phyloP scores from a whole-genome alignment of 2,329 filamentous ascomycete genomes.

The Podosphaera xanthii region DNA sequence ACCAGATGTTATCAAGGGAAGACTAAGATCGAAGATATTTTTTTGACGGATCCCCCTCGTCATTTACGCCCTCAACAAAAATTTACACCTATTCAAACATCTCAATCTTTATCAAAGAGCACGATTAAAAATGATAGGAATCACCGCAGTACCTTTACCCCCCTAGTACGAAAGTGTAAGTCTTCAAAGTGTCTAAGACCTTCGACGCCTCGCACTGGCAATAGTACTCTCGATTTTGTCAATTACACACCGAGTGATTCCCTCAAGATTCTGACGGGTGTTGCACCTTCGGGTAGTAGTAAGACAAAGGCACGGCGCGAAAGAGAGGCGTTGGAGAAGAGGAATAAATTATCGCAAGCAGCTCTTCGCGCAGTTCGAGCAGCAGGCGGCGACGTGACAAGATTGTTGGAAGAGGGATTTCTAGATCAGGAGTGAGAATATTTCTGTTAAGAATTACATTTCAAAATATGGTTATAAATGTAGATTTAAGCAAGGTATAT shows the following conservation, averaged over 20 bases:
- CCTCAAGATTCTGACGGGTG: constrained; percentile 59
- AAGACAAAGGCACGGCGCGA: constrained; percentile 92
- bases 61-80: neutral
- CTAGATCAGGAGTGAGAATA: constrained; percentile 16
- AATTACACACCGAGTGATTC: constrained; percentile 76
- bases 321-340: constrained; percentile 62
- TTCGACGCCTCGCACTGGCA: constrained; percentile 14
- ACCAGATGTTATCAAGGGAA: too few relatives aligned
- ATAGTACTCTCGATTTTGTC: constrained; percentile 42
- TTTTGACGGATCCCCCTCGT: neutral
- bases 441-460: too few relatives aligned
- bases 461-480: too few relatives aligned
- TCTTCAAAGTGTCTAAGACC: constrained; percentile 5
- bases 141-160: constrained; percentile 1
- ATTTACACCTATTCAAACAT: neutral
- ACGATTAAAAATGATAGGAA: too few relatives aligned
- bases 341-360: constrained; percentile 42
- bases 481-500: too few relatives aligned
- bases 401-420: constrained; percentile 28
- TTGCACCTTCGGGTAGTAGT: constrained; percentile 71
- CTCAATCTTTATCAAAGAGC: neutral
- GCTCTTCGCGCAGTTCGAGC: constrained; percentile 46
- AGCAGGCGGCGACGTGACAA: constrained; percentile 42
- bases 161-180: constrained; percentile 12
- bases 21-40: neutral